Evolutionary conservation across 768 basidiomycete genomes (phyloP).

Genomic region (Epithele typhae): DNA sequence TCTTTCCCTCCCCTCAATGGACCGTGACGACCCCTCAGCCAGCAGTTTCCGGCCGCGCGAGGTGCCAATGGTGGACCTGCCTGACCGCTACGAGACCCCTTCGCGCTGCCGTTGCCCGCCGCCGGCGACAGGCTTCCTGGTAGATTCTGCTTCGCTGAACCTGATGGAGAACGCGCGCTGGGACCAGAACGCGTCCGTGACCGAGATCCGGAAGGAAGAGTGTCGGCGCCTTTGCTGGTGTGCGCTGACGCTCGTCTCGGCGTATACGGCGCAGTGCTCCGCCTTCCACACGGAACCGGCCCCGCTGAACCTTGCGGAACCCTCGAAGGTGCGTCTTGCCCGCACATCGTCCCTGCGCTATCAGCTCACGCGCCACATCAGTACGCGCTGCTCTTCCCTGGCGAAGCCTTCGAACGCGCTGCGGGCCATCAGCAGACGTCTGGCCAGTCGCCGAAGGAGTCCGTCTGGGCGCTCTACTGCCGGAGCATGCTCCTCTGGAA

Average conservation of each 20-base stretch:
- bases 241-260: constrained; percentile 63
- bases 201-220: constrained; percentile 62
- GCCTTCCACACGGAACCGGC: constrained; percentile 57
- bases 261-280: constrained; percentile 64
- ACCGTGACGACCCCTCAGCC: constrained; percentile 43
- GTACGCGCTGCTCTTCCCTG: constrained; percentile 69
- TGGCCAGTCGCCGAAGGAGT: constrained; percentile 62
- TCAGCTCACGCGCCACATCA: constrained; percentile 24
- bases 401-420: constrained; percentile 55
- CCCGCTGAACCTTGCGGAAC: constrained; percentile 56
- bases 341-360: not conserved
- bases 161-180: constrained; percentile 56
- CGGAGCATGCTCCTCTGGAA: constrained; percentile 81
- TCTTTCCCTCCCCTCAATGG: constrained; percentile 51
- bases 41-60: constrained; percentile 11
- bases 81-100: constrained; percentile 23
- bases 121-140: not conserved
- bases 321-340: constrained; percentile 52
- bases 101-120: constrained; percentile 37
- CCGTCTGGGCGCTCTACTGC: constrained; percentile 79
- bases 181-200: constrained; percentile 52
- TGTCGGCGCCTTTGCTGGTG: constrained; percentile 76
- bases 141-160: constrained; percentile 34
- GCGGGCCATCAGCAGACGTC: constrained; percentile 31
- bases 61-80: constrained; percentile 18